These are phyloP conservation scores for Hansenula anomala DNA, from an alignment of 1,139 yeast genomes.

Conservation along the genomic window DNA sequence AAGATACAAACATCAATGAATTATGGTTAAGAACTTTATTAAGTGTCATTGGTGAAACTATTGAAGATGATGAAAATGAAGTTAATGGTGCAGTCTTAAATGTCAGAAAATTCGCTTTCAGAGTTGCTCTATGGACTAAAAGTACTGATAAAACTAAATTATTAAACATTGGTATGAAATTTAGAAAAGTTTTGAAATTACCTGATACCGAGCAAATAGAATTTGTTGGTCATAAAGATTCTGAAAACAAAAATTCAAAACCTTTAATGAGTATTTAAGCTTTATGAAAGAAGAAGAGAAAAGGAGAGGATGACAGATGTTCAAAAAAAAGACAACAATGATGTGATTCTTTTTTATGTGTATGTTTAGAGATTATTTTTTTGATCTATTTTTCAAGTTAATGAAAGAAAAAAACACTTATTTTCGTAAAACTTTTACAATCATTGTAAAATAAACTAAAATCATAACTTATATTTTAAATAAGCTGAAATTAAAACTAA, in stretches of 20 bases:
- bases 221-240: constrained; percentile 62
- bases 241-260: constrained; percentile 34
- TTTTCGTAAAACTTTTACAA: too few species aligned
- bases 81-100: constrained; percentile 94
- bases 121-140: constrained; percentile 92
- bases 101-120: constrained; percentile 76
- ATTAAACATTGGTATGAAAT: constrained; percentile 72
- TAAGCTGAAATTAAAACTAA: too few species aligned
- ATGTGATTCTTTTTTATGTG: too few species aligned
- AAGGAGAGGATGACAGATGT: too few species aligned
- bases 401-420: too few species aligned
- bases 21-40: constrained; percentile 90
- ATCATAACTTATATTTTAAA: too few species aligned
- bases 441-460: too few species aligned
- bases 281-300: too few species aligned
- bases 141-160: constrained; percentile 64
- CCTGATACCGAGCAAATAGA: constrained; percentile 68
- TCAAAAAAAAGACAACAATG: too few species aligned
- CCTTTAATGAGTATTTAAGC: constrained; percentile 13
- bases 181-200: constrained; percentile 74
- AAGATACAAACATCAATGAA: constrained; percentile 66
- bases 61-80: constrained; percentile 79
- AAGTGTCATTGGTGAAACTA: constrained; percentile 93
- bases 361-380: too few species aligned
- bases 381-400: too few species aligned